Evolutionary conservation across 768 basidiomycete genomes (phyloP).

Genomic region (Termitomyces sp.): DNA sequence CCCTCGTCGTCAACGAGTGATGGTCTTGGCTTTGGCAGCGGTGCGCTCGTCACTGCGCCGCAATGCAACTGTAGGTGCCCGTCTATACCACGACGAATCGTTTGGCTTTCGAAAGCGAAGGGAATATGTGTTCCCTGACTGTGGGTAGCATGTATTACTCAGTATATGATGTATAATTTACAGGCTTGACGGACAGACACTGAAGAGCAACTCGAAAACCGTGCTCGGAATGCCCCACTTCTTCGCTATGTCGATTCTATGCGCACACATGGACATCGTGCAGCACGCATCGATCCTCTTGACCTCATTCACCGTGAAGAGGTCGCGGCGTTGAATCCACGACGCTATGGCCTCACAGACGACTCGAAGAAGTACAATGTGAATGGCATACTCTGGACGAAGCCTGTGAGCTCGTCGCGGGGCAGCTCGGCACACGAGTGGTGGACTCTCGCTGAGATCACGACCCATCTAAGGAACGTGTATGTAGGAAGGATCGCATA

Average conservation of each 20-base stretch:
- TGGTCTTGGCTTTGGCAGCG: not conserved
- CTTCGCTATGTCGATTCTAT: constrained; percentile 88
- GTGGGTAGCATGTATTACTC: constrained; percentile 33
- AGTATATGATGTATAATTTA: not conserved
- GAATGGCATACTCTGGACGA: constrained; percentile 79
- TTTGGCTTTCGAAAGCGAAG: constrained; percentile 70
- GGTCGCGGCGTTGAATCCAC: constrained; percentile 66
- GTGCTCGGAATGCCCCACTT: constrained; percentile 68
- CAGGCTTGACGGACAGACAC: constrained; percentile 41
- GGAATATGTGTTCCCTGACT: constrained; percentile 64
- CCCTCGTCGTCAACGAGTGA: not conserved
- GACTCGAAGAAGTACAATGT: constrained; percentile 55
- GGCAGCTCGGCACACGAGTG: not conserved
- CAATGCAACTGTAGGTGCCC: constrained; percentile 2
- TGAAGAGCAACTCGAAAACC: constrained; percentile 57
- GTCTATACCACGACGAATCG: constrained; percentile 58
- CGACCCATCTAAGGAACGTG: constrained; percentile 57
- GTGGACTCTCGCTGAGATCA: constrained; percentile 59
- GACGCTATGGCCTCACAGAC: constrained; percentile 69
- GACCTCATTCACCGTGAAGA: constrained; percentile 85
- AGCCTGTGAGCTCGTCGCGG: constrained; percentile 17
- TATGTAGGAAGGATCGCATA: constrained; percentile 88
- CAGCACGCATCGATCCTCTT: constrained; percentile 82
- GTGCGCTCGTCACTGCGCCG: not conserved
- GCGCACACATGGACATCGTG: constrained; percentile 80